These are phyloP conservation scores for Mycena belliarum DNA, from an alignment of 768 basidiomycete species.

Conservation along the genomic window DNA sequence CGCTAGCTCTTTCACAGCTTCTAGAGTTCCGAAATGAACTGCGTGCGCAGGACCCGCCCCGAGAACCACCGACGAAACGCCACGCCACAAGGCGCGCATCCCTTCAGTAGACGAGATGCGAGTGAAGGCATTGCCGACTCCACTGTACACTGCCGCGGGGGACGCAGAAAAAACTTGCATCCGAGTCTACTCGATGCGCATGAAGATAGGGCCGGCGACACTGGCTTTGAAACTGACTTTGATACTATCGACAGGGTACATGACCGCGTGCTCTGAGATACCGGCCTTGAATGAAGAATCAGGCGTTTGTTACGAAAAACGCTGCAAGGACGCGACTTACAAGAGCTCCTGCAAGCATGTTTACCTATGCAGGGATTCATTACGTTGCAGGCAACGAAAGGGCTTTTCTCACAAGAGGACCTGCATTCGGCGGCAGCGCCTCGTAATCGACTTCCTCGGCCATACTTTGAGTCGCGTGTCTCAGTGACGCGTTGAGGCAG, in stretches of 20 bases:
- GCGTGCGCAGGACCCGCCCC: slow-evolving; percentile 99
- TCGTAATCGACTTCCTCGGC: slow-evolving; percentile 23
- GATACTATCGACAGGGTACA: slow-evolving; percentile 98
- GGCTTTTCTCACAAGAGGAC: slow-evolving; percentile 8
- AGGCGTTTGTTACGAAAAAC: slow-evolving; percentile 4
- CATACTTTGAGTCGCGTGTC: slow-evolving; percentile 13
- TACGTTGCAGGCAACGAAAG: not conserved
- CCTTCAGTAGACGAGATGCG: slow-evolving; percentile 96
- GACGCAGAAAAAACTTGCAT: slow-evolving; percentile 97
- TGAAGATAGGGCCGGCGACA: not conserved
- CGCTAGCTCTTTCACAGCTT: slow-evolving; percentile 89
- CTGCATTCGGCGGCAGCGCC: slow-evolving; percentile 21
- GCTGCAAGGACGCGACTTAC: slow-evolving; percentile 50
- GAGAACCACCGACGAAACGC: slow-evolving; percentile 92
- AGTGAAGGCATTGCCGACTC: slow-evolving; percentile 87
- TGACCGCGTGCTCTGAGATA: slow-evolving; percentile 98
- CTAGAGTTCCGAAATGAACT: slow-evolving; percentile 95
- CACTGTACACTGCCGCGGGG: slow-evolving; percentile 83
- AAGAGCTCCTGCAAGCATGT: slow-evolving; percentile 96
- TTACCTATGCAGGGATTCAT: slow-evolving; percentile 59
- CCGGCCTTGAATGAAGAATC: slow-evolving; percentile 70
- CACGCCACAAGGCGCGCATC: slow-evolving; percentile 87
- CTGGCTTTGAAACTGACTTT: slow-evolving; percentile 61
- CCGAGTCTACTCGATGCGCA: slow-evolving; percentile 67
- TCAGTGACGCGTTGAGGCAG: not conserved